phyloP scores from a whole-genome alignment of 1,139 yeast genomes.

The Suhomyces yuchorum region DNA sequence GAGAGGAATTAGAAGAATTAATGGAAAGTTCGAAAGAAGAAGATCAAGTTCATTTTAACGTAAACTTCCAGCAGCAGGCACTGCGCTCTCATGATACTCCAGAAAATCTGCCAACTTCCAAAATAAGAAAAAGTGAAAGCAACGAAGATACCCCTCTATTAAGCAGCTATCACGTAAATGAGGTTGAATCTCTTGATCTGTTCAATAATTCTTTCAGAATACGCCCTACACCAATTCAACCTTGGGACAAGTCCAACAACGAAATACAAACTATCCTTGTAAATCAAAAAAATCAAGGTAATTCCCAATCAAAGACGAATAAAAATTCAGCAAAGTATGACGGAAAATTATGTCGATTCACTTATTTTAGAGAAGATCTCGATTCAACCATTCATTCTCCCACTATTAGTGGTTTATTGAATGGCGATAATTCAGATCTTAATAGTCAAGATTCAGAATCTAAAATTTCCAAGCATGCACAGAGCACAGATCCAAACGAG shows the following conservation, averaged over 20 bases:
- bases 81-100: constrained; percentile 1
- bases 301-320: background rate
- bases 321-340: constrained; percentile 17
- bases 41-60: constrained; percentile 21
- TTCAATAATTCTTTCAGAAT: constrained; percentile 52
- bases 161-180: constrained; percentile 56
- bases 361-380: constrained; percentile 89
- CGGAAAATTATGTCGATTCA: constrained; percentile 57
- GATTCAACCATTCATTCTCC: constrained; percentile 90
- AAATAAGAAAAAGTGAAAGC: background rate
- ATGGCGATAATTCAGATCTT: constrained; percentile 5
- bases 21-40: constrained; percentile 16
- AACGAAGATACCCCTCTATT: constrained; percentile 32
- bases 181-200: constrained; percentile 55
- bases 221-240: constrained; percentile 74
- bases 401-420: constrained; percentile 74
- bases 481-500: constrained; percentile 7
- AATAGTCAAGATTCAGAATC: constrained; percentile 10
- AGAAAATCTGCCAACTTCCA: constrained; percentile 7
- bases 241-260: constrained; percentile 61
- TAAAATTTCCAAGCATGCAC: background rate
- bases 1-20: constrained; percentile 60
- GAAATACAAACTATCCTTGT: constrained; percentile 36
- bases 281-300: constrained; percentile 12
- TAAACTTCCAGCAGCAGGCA: constrained; percentile 28